Conservation (phyloP, 1,284 basidiomycete genomes). For the Ceratobasidium papillatum region DNA sequence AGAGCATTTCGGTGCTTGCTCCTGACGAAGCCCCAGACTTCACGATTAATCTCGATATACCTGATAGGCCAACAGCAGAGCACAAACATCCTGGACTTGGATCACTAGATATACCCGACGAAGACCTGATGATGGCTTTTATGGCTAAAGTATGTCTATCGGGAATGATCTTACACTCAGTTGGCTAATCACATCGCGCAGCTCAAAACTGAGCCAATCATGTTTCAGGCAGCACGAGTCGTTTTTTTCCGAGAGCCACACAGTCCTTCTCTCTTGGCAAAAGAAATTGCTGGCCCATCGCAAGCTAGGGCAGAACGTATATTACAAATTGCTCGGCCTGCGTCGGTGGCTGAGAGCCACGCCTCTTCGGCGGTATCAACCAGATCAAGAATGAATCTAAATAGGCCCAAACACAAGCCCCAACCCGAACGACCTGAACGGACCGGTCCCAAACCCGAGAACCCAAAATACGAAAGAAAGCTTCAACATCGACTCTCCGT, state of each 20-base stretch:
- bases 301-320: background rate
- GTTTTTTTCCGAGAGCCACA: constrained; percentile 7
- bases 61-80: constrained; percentile 14
- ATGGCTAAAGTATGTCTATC: background rate
- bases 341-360: background rate
- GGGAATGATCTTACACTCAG: too few species aligned
- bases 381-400: constrained; percentile 16
- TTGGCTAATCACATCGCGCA: background rate
- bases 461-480: constrained; percentile 17
- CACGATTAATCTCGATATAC: background rate
- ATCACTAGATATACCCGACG: background rate
- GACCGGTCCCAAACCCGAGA: background rate
- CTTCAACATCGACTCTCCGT: constrained; percentile 30
- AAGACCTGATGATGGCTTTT: background rate
- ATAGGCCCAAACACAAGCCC: background rate
- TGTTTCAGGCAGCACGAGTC: constrained; percentile 1
- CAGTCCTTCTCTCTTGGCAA: background rate
- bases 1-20: background rate
- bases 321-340: background rate
- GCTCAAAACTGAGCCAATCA: constrained; percentile 36
- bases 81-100: constrained; percentile 14
- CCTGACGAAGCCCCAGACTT: background rate
- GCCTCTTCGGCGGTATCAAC: background rate
- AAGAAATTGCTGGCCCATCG: background rate
- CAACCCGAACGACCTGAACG: background rate